Conservation (phyloP, 1,284 basidiomycete species). For the Cryptococcus wingfieldii region DNA sequence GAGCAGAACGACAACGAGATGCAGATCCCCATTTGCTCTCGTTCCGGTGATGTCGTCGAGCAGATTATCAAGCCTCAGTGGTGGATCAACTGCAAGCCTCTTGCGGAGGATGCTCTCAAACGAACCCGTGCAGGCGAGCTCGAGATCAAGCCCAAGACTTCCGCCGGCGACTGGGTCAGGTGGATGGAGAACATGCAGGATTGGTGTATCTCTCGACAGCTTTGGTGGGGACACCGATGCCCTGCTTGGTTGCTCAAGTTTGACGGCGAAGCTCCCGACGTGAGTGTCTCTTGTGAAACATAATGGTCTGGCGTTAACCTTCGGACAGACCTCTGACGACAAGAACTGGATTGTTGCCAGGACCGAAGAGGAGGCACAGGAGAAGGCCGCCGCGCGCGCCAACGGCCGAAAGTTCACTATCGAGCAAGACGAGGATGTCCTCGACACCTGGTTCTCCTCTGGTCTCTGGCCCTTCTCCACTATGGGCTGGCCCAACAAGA, state of each 20-base stretch:
- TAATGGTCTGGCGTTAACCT: neutral
- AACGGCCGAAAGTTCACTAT: conserved; percentile 68
- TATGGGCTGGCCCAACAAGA: conserved; percentile 94
- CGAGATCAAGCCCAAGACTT: conserved; percentile 73
- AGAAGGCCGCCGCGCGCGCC: conserved; percentile 70
- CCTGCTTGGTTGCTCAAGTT: conserved; percentile 92
- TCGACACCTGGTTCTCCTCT: conserved; percentile 99
- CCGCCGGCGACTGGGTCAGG: conserved; percentile 91
- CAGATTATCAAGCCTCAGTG: conserved; percentile 96
- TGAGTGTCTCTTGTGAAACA: conserved; percentile 47
- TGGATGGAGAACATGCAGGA: conserved; percentile 97
- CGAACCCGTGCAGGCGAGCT: conserved; percentile 83
- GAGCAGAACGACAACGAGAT: conserved; percentile 95
- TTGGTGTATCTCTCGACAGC: conserved; percentile 98
- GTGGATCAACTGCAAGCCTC: conserved; percentile 94
- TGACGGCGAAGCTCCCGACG: conserved; percentile 72
- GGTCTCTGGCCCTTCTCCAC: conserved; percentile 98
- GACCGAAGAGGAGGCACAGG: conserved; percentile 70
- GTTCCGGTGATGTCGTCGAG: conserved; percentile 95
- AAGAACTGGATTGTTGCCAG: conserved; percentile 90
- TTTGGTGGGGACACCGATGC: conserved; percentile 99
- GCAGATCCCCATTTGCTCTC: conserved; percentile 88
- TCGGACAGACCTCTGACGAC: conserved; percentile 59
- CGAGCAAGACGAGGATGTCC: conserved; percentile 93
- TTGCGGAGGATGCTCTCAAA: conserved; percentile 88